Evolutionary conservation across 2,329 filamentous ascomycete species (phyloP), one percentile per base, ranked within the genome.

Genomic region (Pseudogymnoascus destructans): DNA sequence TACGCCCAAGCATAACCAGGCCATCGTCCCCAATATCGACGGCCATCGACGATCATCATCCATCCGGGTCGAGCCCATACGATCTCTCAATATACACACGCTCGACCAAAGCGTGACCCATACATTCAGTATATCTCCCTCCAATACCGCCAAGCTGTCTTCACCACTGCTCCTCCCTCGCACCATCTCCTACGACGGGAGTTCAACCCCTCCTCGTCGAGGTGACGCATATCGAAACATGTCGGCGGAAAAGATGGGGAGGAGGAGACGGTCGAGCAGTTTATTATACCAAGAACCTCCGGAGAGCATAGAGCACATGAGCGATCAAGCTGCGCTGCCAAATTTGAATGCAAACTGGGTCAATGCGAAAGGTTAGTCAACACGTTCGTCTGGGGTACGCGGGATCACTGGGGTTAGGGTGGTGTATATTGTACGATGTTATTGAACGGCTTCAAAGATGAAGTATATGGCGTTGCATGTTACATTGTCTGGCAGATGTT

Each of bases 281-380:
- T 85, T 98, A 75, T 76, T 98, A 74, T 97, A 97, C 74, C 91
- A 95, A 70, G 93, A 98, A 73, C 93, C 93, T 58, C 85, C 86
- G 61, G 93, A 98, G 79, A 95, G 92, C 59, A 84, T 96, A 70
- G 93, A 98, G 78, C 93, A 96, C 75, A 89, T 95, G 73, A 96
- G 87, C 70, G 93, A 98, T 73, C 93, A 97, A 78, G 88, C 90
- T 59, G 88, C 89, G 35, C 78, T 96, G 66, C 93, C 93, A 57
- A 98, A 98, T 70, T 75, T 96, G 69, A 98, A 98, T 73, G 90
- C 93, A 66, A 89, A 96, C 75, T 98, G 93, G 93, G 95, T 96
- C 65, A 97, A 97, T 73, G 89, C 91, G 68, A 98, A 98, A 83
- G 93, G 93, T 97, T 76, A 74, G 81, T 71, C 57, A 32, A 46